Base-by-base conservation (phyloP, 176 grass and related monocot genomes). In the Musa troglodytarum region DNA sequence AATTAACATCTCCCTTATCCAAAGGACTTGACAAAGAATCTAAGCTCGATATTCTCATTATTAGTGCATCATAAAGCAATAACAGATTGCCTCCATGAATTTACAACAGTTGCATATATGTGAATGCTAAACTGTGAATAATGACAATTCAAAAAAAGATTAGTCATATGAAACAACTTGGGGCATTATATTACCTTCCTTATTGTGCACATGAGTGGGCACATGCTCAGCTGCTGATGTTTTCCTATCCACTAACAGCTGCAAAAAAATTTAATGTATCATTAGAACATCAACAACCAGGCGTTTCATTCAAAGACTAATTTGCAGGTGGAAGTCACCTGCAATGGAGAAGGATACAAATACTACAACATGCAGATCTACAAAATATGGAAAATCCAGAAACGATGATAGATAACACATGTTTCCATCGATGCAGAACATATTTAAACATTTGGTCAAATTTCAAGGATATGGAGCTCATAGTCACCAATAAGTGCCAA, bases 161-260 rank as follows among this genome's bases (percentile, higher is more conserved):
- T 26, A 65, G 11, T 68, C 65, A 34, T 68, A 34, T 34, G 14
- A 68, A 34, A 63, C 61, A 68, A 68, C 11, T 11, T 34, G 11
- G 34, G 14, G 65, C 6, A 7, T n/a, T 43, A 11, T 11, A 61
- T 63, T 77, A 93, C 94, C 94, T 84, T 93, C 84, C 54, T 87
- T 63, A 63, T 76, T 89, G 62, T 84, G 77, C 69, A 57, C 62
- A 77, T 85, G 73, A 68, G 68, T 28, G 77, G 85, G 79, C 16
- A 49, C 78, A 54, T 82, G 75, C 59, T 85, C 77, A 66, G 25
- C 74, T 26, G 67, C 69, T 80, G 85, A 77, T 19, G 69, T 54
- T 82, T 72, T 91, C 78, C 64, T 98, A 80, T 98, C 90, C 65
- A 86, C 65, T 80, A 98, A 84, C 78, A 98, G 61, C 94, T 98